A percentile compares a stretch with the other conserved stretches of the same genome.
These are phyloP conservation scores for Penicillium canescens DNA, from an alignment of 495 filamentous ascomycete species.

Conservation along the genomic window DNA sequence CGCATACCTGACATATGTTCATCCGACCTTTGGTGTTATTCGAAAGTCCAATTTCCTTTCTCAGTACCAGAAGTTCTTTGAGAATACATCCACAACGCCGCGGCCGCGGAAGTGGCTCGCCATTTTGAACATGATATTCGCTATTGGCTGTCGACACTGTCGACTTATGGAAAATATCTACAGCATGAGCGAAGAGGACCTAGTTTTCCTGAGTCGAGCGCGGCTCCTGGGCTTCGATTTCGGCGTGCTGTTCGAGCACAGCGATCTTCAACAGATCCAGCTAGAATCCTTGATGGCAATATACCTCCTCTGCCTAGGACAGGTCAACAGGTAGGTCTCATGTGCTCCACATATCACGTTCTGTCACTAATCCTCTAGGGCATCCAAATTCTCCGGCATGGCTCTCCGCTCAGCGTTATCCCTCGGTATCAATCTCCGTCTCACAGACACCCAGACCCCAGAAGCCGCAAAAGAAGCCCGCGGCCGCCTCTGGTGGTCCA, in stretches of 20 bases:
- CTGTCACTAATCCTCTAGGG: conserved; percentile 34
- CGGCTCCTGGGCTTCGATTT: conserved; percentile 51
- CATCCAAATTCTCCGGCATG: conserved; percentile 60
- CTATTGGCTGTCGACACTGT: conserved; percentile 54
- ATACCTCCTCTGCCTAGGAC: conserved; percentile 59
- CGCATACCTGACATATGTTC: conserved; percentile 58
- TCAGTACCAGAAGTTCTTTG: conserved; percentile 44
- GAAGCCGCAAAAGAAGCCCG: conserved; percentile 58
- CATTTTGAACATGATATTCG: conserved; percentile 65
- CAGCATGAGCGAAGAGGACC: conserved; percentile 45
- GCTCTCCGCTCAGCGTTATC: conserved; percentile 58
- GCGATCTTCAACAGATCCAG: conserved; percentile 61
- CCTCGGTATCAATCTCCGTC: conserved; percentile 61
- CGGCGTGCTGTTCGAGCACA: conserved; percentile 52
- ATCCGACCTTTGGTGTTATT: conserved; percentile 58
- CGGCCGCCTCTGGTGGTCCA: conserved; percentile 63
- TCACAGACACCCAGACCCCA: conserved; percentile 46
- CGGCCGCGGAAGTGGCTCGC: conserved; percentile 53
- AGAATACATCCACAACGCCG: conserved; percentile 3
- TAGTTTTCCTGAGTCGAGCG: conserved; percentile 59
- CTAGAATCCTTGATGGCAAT: conserved; percentile 53
- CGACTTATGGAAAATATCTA: conserved; percentile 42
- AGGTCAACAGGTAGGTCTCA: conserved; percentile 58
- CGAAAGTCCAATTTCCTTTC: conserved; percentile 38
- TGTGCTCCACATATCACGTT: neutral